A percentile compares a stretch with the other conserved stretches of the same genome.
Conservation (phyloP, 495 filamentous ascomycete genomes). For the Podospora appendiculata region DNA sequence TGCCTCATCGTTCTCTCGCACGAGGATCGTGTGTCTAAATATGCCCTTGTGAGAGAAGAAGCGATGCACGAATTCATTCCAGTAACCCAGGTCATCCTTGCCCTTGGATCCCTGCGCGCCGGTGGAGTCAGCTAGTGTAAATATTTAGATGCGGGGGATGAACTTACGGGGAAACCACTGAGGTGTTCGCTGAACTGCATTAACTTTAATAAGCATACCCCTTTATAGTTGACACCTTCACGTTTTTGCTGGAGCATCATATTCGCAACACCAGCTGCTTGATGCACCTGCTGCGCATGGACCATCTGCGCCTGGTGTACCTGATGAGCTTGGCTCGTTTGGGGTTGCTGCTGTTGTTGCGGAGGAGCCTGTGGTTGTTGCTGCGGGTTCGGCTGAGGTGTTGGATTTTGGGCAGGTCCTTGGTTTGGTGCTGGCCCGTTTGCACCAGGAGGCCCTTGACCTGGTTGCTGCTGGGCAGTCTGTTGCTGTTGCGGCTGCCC, state of each 20-base stretch:
- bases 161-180: conserved; percentile 52
- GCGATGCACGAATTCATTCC: conserved; percentile 64
- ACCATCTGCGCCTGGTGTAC: conserved; percentile 20
- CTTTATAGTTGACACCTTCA: conserved; percentile 47
- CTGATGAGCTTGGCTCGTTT: conserved; percentile 48
- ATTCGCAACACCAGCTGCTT: conserved; percentile 17
- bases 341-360: conserved; percentile 39
- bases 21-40: conserved; percentile 54
- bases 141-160: not conserved
- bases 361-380: conserved; percentile 31
- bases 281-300: conserved; percentile 33
- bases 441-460: conserved; percentile 22
- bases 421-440: conserved; percentile 23
- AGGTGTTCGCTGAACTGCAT: conserved; percentile 65
- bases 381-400: conserved; percentile 32
- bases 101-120: conserved; percentile 42
- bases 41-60: conserved; percentile 69
- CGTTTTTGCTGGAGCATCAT: conserved; percentile 39
- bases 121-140: conserved; percentile 6
- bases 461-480: conserved; percentile 33
- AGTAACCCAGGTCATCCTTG: conserved; percentile 57
- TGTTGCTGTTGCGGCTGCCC: conserved; percentile 25
- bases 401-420: conserved; percentile 19
- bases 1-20: conserved; percentile 30
- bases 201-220: conserved; percentile 53